A percentile compares a stretch with the other conserved stretches of the same genome.
Evolutionary conservation across 306 rosid species (phyloP).

Genomic region (Argentina anserina): DNA sequence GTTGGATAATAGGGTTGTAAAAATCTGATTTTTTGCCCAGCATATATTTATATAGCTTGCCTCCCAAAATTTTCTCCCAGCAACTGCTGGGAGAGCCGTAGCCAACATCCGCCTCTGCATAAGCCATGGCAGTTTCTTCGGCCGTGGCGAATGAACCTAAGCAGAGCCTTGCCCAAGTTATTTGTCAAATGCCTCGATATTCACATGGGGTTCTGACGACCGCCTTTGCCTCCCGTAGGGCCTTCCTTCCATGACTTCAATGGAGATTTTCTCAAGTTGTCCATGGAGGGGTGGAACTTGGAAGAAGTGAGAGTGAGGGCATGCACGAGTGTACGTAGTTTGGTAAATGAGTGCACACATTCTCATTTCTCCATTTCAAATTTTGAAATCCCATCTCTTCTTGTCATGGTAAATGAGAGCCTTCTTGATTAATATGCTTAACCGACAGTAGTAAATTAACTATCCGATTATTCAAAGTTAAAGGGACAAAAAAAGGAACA

Average conservation of each 20-base stretch:
- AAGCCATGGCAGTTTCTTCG: constrained; percentile 96
- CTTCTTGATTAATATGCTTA: no score
- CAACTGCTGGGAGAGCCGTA: no score
- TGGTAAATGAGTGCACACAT: no score
- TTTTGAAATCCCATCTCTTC: neutral
- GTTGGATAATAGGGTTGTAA: no score
- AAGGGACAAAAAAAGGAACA: no score
- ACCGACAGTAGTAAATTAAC: no score
- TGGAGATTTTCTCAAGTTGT: constrained; percentile 59
- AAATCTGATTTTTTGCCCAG: no score
- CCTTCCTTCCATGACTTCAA: constrained; percentile 98
- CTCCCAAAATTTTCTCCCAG: no score
- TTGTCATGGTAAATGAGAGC: neutral
- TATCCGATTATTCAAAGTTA: no score
- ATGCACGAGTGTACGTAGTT: no score
- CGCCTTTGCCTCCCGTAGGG: constrained; percentile 92
- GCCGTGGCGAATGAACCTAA: constrained; percentile 93
- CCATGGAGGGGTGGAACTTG: constrained; percentile 44
- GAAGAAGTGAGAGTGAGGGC: constrained; percentile 21
- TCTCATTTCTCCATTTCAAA: no score
- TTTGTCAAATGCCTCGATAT: constrained; percentile 86
- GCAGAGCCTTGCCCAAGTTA: constrained; percentile 98
- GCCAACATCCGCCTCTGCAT: constrained; percentile 97
- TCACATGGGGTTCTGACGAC: constrained; percentile 78
- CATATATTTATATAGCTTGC: no score